Conservation (phyloP, 129 eudicot species). For the Flaveria robusta region DNA sequence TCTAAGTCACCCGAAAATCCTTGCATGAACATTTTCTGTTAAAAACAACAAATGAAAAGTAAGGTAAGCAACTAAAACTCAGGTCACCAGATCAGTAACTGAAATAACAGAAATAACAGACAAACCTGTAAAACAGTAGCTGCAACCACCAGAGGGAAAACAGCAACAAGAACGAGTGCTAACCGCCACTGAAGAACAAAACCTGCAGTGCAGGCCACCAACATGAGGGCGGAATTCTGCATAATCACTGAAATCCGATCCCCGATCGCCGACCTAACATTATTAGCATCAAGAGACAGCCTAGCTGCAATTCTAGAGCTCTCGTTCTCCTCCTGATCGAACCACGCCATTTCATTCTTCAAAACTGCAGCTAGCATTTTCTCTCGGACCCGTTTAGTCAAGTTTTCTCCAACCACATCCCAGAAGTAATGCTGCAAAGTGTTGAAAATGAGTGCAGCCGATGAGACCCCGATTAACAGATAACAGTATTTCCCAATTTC, state of each 20-base stretch:
- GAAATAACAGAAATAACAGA: background rate
- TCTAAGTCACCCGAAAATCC: conserved; percentile 97
- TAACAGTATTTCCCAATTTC: conserved; percentile 79
- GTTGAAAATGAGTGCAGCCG: conserved; percentile 83
- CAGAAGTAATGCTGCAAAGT: conserved; percentile 86
- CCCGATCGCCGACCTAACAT: conserved; percentile 88
- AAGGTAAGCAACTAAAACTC: conserved; percentile 3
- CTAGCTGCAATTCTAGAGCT: conserved; percentile 85
- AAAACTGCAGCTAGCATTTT: conserved; percentile 78
- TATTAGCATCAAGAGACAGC: conserved; percentile 86
- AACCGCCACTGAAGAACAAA: conserved; percentile 94
- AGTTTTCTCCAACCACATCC: conserved; percentile 91
- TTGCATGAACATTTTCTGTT: conserved; percentile 92
- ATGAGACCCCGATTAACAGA: conserved; percentile 78
- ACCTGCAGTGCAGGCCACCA: conserved; percentile 92
- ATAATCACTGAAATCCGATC: conserved; percentile 86
- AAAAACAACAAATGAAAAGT: conserved; percentile 15
- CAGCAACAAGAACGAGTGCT: conserved; percentile 89
- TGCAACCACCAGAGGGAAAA: conserved; percentile 88
- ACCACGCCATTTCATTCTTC: conserved; percentile 94
- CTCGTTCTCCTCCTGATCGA: conserved; percentile 92
- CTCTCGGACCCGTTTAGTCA: conserved; percentile 88
- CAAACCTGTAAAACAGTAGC: conserved; percentile 91
- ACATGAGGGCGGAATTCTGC: conserved; percentile 94
- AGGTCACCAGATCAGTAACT: background rate